phyloP scores from a whole-genome alignment of 2,329 filamentous ascomycete species.

The Ophiostoma sp. region DNA sequence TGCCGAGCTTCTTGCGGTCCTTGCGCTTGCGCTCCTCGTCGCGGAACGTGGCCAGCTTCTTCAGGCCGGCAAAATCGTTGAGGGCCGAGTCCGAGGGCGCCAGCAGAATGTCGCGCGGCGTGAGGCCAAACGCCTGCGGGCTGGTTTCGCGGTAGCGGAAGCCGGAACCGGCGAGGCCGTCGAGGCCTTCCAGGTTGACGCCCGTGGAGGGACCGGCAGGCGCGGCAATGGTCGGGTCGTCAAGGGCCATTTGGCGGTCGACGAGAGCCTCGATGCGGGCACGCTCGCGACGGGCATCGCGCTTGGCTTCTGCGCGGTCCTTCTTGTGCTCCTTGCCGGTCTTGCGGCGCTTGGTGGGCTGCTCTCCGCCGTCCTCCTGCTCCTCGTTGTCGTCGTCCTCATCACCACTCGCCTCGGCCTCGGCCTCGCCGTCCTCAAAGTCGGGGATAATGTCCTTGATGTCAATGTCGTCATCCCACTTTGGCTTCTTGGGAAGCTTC shows the following conservation, averaged over 20 bases:
- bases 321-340: slow-evolving; percentile 57
- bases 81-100: slow-evolving; percentile 80
- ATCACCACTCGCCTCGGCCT: slow-evolving; percentile 37
- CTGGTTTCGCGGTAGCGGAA: slow-evolving; percentile 97
- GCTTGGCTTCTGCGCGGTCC: slow-evolving; percentile 55
- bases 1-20: slow-evolving; percentile 82
- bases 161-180: slow-evolving; percentile 21
- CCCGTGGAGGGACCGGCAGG: slow-evolving; percentile 24
- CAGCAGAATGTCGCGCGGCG: slow-evolving; percentile 78
- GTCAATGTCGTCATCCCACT: slow-evolving; percentile 96
- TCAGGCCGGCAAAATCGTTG: slow-evolving; percentile 87
- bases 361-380: slow-evolving; percentile 34
- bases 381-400: slow-evolving; percentile 37
- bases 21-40: slow-evolving; percentile 83
- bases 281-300: slow-evolving; percentile 72
- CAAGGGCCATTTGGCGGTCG: slow-evolving; percentile 72
- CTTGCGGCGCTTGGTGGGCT: slow-evolving; percentile 52
- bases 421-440: slow-evolving; percentile 61
- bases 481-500: slow-evolving; percentile 70
- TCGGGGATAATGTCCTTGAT: slow-evolving; percentile 88
- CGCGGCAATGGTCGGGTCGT: slow-evolving; percentile 49
- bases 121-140: slow-evolving; percentile 83
- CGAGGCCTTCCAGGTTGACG: slow-evolving; percentile 20
- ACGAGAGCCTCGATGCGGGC: slow-evolving; percentile 80
- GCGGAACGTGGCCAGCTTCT: slow-evolving; percentile 88